Evolutionary conservation across 2,329 filamentous ascomycete genomes (phyloP).

Genomic region (Penicillium glabrum): DNA sequence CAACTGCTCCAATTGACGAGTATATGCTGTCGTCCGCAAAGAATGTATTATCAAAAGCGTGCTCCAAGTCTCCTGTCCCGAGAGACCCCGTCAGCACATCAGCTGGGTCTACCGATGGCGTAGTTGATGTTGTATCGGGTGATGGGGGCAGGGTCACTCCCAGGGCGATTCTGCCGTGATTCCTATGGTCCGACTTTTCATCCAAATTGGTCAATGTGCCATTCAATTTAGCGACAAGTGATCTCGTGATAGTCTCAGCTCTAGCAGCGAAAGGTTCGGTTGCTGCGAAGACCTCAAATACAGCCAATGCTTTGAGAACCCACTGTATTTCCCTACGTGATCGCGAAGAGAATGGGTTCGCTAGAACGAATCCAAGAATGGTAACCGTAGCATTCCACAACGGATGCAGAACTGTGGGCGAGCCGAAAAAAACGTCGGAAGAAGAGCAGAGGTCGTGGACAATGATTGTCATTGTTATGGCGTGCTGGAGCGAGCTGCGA

Average conservation of each 20-base stretch:
- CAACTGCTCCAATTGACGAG: neutral
- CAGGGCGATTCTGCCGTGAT: neutral
- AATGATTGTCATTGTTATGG: neutral
- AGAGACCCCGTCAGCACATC: neutral
- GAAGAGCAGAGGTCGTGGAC: neutral
- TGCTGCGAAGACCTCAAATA: neutral
- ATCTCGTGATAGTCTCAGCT: neutral
- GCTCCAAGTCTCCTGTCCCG: neutral
- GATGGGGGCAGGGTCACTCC: neutral
- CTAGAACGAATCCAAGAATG: neutral
- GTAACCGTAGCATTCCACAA: neutral
- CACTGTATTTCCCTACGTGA: neutral
- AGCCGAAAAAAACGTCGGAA: neutral
- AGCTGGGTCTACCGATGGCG: neutral
- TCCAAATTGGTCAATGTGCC: neutral
- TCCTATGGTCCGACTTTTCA: neutral
- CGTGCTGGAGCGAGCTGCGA: neutral
- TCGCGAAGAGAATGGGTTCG: neutral
- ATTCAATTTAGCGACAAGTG: neutral
- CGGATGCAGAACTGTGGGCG: neutral
- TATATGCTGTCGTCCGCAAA: neutral
- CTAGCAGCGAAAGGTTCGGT: neutral
- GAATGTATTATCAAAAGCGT: neutral
- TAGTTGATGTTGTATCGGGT: neutral
- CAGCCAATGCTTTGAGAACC: neutral